phyloP scores from a whole-genome alignment of 306 rosid species.

The Astragalus glycyphyllos region DNA sequence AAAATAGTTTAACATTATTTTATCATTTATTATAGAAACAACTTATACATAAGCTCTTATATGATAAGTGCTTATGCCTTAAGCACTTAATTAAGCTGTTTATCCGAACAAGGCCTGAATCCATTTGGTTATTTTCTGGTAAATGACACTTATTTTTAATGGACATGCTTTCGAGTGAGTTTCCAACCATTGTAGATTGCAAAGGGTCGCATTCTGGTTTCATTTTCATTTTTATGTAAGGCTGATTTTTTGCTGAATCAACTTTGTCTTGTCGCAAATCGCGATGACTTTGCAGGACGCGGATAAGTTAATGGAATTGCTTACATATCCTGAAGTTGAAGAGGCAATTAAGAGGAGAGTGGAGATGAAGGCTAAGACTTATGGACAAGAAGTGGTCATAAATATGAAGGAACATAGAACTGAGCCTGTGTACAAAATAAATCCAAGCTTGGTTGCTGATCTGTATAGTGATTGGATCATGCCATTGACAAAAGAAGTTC shows the following conservation, averaged over 20 bases:
- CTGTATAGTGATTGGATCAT: slow-evolving; percentile 92
- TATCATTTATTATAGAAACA: too few relatives aligned
- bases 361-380: slow-evolving; percentile 74
- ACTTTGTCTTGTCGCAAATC: background rate
- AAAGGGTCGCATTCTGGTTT: background rate
- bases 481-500: slow-evolving; percentile 97
- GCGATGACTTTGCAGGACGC: slow-evolving; percentile 62
- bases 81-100: too few relatives aligned
- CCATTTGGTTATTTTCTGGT: too few relatives aligned
- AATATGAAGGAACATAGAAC: slow-evolving; percentile 50
- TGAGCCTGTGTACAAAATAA: slow-evolving; percentile 74
- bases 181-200: slow-evolving; percentile 5
- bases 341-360: slow-evolving; percentile 76
- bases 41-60: too few relatives aligned
- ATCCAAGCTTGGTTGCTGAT: slow-evolving; percentile 81
- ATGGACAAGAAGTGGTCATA: slow-evolving; percentile 72
- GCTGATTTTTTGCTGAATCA: slow-evolving; percentile 16
- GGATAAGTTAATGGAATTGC: slow-evolving; percentile 72
- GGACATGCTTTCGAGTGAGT: slow-evolving; percentile 23
- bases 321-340: slow-evolving; percentile 80
- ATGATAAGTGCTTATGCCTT: too few relatives aligned
- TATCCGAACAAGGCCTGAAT: too few relatives aligned
- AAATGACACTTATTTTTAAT: slow-evolving; percentile 22
- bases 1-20: too few relatives aligned
- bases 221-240: slow-evolving; percentile 15